Evolutionary conservation across 345 rosid genomes (phyloP).

Genomic region (Brassica cretica): DNA sequence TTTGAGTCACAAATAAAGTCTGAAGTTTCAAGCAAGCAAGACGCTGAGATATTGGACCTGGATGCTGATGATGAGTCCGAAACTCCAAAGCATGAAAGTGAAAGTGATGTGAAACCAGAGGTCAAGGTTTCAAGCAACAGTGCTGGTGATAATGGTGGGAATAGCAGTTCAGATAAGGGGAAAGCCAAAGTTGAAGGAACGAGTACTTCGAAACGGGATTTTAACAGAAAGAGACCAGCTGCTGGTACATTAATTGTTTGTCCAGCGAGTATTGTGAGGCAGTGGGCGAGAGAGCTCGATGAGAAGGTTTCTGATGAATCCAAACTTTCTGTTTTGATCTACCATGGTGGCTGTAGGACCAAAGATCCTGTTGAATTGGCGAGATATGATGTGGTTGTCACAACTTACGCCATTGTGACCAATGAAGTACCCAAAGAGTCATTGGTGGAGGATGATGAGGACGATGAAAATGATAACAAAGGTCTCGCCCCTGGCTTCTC

Average conservation of each 20-base stretch:
- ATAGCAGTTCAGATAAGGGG: not conserved
- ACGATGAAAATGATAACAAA: conserved; percentile 37
- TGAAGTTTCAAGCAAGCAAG: conserved; percentile 31
- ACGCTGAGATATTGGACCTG: conserved; percentile 9
- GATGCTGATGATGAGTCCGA: not conserved
- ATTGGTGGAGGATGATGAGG: conserved; percentile 40
- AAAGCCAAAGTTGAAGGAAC: not conserved
- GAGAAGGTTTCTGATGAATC: conserved; percentile 74
- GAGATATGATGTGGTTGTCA: conserved; percentile 74
- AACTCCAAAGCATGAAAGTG: not conserved
- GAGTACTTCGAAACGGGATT: not conserved
- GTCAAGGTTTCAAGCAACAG: not conserved
- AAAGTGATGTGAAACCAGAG: not conserved
- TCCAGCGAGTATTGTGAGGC: conserved; percentile 88
- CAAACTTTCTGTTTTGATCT: conserved; percentile 61
- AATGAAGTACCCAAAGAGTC: conserved; percentile 83
- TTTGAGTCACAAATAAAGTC: conserved; percentile 53
- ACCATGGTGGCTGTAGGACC: conserved; percentile 77
- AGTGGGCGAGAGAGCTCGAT: conserved; percentile 80
- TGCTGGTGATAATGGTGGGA: not conserved
- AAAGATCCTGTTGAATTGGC: conserved; percentile 72
- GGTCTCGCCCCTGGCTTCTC: not conserved
- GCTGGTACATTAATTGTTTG: conserved; percentile 91
- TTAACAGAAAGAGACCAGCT: conserved; percentile 37
- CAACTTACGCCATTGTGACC: conserved; percentile 80